These are phyloP conservation scores for Carex cristatella DNA, from an alignment of 176 grass and related monocot species.

Conservation along the genomic window DNA sequence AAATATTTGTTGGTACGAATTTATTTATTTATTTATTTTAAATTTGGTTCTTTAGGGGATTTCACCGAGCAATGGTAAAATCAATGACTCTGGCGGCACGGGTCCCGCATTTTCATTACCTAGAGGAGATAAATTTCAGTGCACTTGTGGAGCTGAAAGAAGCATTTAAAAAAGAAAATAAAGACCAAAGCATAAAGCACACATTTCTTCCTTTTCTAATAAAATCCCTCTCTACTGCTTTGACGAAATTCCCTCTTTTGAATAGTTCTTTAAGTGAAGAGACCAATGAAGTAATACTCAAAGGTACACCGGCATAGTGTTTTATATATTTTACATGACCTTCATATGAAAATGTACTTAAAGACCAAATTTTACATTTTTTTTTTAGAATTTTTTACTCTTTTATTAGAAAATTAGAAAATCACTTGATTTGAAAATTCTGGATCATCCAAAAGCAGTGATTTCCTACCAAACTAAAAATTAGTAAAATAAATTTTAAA, in stretches of 20 bases:
- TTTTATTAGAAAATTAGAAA: too few species aligned
- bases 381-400: too few species aligned
- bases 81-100: slow-evolving; percentile 85
- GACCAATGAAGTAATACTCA: slow-evolving; percentile 66
- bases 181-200: slow-evolving; percentile 74
- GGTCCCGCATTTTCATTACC: slow-evolving; percentile 91
- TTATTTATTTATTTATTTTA: too few species aligned
- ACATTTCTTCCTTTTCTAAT: slow-evolving; percentile 91
- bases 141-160: slow-evolving; percentile 66
- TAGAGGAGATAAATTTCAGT: slow-evolving; percentile 95
- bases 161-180: slow-evolving; percentile 66
- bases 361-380: too few species aligned
- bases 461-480: too few species aligned
- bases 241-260: slow-evolving; percentile 77
- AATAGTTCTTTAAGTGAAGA: slow-evolving; percentile 83
- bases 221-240: slow-evolving; percentile 79
- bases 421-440: too few species aligned
- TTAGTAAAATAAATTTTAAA: too few species aligned
- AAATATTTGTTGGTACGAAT: neutral
- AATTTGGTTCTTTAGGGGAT: slow-evolving; percentile 56
- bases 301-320: slow-evolving; percentile 42
- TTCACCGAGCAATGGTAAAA: slow-evolving; percentile 87
- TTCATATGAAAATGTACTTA: too few species aligned
- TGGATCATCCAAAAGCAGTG: too few species aligned
- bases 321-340: too few species aligned